These are phyloP conservation scores for Calonectria henricotiae DNA, from an alignment of 2,329 filamentous ascomycete species.

Conservation along the genomic window DNA sequence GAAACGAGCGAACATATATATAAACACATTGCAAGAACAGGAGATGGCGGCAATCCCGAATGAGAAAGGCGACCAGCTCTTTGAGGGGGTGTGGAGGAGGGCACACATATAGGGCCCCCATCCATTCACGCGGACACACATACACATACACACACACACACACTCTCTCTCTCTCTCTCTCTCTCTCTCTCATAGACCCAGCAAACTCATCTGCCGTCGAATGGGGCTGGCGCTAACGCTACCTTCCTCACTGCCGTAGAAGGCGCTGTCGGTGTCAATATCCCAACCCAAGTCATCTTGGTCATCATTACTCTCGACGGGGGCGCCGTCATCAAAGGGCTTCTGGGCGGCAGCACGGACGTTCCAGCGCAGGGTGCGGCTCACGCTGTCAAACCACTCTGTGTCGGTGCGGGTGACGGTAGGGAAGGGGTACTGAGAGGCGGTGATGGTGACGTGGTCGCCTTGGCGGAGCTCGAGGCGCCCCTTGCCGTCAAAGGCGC, in stretches of 20 bases:
- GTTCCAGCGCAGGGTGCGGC: constrained; percentile 94
- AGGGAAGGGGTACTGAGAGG: constrained; percentile 96
- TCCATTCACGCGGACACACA: too few relatives aligned
- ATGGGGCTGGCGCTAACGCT: constrained; percentile 79
- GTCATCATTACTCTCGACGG: constrained; percentile 61
- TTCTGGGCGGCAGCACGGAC: constrained; percentile 93
- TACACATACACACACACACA: not conserved
- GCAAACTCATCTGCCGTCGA: constrained; percentile 81
- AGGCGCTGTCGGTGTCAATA: constrained; percentile 90
- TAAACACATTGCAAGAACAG: constrained; percentile 30
- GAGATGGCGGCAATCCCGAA: not conserved
- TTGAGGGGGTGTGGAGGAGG: not conserved
- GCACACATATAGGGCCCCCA: too few relatives aligned
- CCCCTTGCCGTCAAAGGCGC: constrained; percentile 97
- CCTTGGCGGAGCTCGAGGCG: constrained; percentile 93
- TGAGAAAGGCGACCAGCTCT: not conserved
- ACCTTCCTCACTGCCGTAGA: constrained; percentile 81
- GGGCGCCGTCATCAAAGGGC: constrained; percentile 77
- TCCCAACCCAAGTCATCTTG: constrained; percentile 84
- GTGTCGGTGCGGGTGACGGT: constrained; percentile 91
- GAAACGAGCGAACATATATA: constrained; percentile 10
- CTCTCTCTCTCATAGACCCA: constrained; percentile 63
- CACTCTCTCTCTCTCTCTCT: constrained; percentile 1
- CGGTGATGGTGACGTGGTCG: constrained; percentile 96
- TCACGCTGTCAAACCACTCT: constrained; percentile 98